Base-by-base conservation (phyloP, 108 stramenopile genomes). In the Cyclotella distinguenda region DNA sequence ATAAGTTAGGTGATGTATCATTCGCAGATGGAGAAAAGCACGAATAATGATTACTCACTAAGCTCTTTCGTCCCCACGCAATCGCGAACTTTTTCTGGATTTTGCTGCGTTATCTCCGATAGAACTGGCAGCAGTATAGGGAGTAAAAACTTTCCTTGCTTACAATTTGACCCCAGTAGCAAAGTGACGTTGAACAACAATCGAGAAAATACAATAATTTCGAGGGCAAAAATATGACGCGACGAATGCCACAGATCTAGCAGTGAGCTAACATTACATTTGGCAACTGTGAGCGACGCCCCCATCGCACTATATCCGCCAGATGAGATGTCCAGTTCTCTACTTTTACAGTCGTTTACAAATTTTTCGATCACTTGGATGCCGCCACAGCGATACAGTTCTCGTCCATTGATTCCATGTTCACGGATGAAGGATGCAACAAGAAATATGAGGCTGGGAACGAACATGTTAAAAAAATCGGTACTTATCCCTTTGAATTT, bases 141-240 rank as follows among this genome's bases (percentile, higher is more conserved):
- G 52, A 87, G 81, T 3, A 90, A 43, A 0, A 74, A 59, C 23
- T 82, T 59, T 25, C 82, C 83, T n/a, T n/a, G n/a, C n/a, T 26
- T 50, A 13, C 64, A 60, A 6, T 44, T 53, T 4, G 66, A 50
- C 16, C 81, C 86, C 3, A 94, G 57, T 72, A 89, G 82, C 12
- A 94, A 60, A 21, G 82, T 80, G 1, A 80, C 45, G 74, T 90
- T 94, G 71, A 87, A 89, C 28, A 94, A 21, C 9, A 94, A 57
- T 30, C 78, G 57, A 6, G 81, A 82, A 36, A 86, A 87, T 15
- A 90, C 68, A n/a, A 72, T 82, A 23, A 66, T 69, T 61, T 93
- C 92, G 40, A 93, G 43, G 25, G 66, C 80, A 38, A 79, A 68
- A 58, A 79, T 62, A 47, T 80, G 80, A 3, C 70, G 59, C 62